These are phyloP conservation scores for Solanum gandarillasii DNA, from an alignment of 257 asterid species.

Conservation along the genomic window DNA sequence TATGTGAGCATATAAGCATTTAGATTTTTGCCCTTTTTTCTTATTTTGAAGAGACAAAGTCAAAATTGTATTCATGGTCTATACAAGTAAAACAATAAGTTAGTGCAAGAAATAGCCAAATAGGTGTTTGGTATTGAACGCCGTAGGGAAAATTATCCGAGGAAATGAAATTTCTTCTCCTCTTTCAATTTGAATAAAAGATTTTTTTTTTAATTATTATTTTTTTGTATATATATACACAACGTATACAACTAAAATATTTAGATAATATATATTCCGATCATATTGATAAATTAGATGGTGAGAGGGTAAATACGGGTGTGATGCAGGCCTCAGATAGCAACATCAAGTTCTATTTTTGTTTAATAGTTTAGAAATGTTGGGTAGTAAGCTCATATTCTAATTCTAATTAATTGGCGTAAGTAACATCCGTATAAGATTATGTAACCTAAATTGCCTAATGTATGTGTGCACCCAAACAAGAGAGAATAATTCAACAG, in stretches of 20 bases:
- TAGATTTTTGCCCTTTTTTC: background rate
- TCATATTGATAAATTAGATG: background rate
- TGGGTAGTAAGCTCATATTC: background rate
- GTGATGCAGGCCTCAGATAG: background rate
- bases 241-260: background rate
- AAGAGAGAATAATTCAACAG: background rate
- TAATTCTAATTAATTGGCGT: background rate
- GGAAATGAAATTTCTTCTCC: background rate
- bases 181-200: background rate
- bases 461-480: background rate
- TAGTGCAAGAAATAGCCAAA: background rate
- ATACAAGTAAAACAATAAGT: background rate
- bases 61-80: background rate
- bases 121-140: background rate
- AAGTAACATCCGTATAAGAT: background rate
- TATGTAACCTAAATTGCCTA: background rate
- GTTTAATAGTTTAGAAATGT: background rate
- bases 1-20: background rate
- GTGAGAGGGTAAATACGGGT: background rate
- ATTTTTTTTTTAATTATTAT: background rate
- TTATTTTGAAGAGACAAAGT: background rate
- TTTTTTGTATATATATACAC: too few species aligned
- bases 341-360: background rate
- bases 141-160: background rate
- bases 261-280: background rate